Percentiles rank a stretch among this genome's conserved stretches.
These are phyloP conservation scores for Solanum tacnaense DNA, from an alignment of 257 asterid genomes.

Conservation along the genomic window DNA sequence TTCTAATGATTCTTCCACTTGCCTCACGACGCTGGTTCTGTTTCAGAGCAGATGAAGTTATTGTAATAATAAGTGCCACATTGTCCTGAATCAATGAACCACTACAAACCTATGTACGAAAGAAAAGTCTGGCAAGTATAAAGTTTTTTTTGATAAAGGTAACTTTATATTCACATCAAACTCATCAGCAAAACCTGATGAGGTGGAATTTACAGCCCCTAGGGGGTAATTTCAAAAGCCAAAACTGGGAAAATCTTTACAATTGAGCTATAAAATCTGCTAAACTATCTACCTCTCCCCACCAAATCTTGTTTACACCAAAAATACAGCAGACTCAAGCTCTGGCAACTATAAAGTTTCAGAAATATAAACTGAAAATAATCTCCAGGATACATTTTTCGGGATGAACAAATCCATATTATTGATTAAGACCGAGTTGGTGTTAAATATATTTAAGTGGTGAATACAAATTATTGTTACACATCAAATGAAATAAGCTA, in stretches of 20 bases:
- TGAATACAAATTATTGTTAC: not conserved
- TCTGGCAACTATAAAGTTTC: not conserved
- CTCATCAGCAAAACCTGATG: too few relatives aligned
- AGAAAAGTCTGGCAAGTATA: not conserved
- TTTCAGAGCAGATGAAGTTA: conserved; percentile 19
- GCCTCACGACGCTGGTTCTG: conserved; percentile 72
- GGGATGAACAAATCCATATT: not conserved
- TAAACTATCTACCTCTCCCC: too few relatives aligned
- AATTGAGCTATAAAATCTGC: too few relatives aligned
- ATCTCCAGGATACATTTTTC: not conserved
- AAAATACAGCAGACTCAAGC: too few relatives aligned
- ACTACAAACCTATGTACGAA: conserved; percentile 24
- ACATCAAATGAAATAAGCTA: not conserved
- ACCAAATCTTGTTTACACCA: too few relatives aligned
- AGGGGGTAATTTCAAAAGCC: too few relatives aligned
- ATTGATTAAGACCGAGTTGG: not conserved
- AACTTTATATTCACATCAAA: too few relatives aligned
- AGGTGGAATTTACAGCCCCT: too few relatives aligned
- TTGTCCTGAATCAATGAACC: conserved; percentile 30
- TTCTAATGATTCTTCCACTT: conserved; percentile 70
- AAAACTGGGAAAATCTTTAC: too few relatives aligned
- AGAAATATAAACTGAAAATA: not conserved
- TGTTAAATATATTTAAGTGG: not conserved
- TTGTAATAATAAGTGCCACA: conserved; percentile 28
- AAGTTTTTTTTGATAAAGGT: not conserved